Percentiles rank a stretch among this genome's conserved stretches.
Evolutionary conservation across 495 filamentous ascomycete genomes (phyloP).

Genomic region (Amniculicola lignicola): DNA sequence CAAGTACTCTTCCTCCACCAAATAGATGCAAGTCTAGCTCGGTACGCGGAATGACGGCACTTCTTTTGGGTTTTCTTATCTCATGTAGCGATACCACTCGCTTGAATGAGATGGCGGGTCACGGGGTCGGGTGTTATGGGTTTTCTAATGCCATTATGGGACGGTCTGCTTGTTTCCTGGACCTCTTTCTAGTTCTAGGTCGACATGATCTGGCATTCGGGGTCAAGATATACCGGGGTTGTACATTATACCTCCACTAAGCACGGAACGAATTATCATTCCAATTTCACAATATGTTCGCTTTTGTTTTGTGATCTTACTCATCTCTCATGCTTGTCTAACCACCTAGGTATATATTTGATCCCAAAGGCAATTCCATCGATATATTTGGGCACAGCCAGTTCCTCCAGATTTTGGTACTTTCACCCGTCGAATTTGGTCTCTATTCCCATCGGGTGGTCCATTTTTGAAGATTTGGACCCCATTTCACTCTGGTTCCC

Average conservation of each 20-base stretch:
- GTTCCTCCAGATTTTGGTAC: too few species aligned
- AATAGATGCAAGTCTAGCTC: constrained; percentile 74
- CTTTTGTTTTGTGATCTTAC: neutral
- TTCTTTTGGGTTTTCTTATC: constrained; percentile 29
- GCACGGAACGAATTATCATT: constrained; percentile 31
- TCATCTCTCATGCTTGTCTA: neutral
- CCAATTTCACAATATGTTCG: constrained; percentile 4
- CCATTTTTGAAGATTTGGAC: too few species aligned
- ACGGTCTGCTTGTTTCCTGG: constrained; percentile 35
- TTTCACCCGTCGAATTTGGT: too few species aligned
- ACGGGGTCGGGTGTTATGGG: constrained; percentile 39
- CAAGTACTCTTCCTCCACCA: constrained; percentile 99
- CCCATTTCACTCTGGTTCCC: too few species aligned
- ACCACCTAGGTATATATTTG: too few species aligned
- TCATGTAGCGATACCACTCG: constrained; percentile 18
- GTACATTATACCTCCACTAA: constrained; percentile 39
- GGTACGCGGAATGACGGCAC: constrained; percentile 10
- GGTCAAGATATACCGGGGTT: constrained; percentile 23
- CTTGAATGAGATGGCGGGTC: constrained; percentile 30
- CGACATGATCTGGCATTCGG: constrained; percentile 28
- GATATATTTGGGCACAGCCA: too few species aligned
- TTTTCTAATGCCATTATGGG: constrained; percentile 46
- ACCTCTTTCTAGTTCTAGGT: constrained; percentile 28
- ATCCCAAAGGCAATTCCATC: too few species aligned
- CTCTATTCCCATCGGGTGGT: too few species aligned